A percentile compares a stretch with the other conserved stretches of the same genome.
These are phyloP conservation scores for Seiridium unicorne DNA, from an alignment of 2,329 filamentous ascomycete species.

Conservation along the genomic window DNA sequence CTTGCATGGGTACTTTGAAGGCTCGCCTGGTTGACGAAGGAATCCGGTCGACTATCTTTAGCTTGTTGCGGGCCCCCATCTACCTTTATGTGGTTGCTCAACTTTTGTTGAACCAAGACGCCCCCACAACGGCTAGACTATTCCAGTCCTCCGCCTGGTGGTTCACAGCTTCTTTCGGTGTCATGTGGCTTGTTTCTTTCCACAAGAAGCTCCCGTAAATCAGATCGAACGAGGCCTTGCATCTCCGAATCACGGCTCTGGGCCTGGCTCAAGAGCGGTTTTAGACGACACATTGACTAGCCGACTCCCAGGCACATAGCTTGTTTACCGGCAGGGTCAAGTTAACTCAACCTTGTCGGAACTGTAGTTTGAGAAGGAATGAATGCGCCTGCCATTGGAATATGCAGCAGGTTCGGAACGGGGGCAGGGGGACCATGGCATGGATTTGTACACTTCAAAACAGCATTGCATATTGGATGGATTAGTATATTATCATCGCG, in stretches of 20 bases:
- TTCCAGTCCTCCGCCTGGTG: conserved; percentile 25
- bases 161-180: conserved; percentile 22
- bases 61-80: conserved; percentile 54
- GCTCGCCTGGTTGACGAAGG: conserved; percentile 41
- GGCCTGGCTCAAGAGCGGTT: neutral
- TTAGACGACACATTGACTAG: too few relatives aligned
- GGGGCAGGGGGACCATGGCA: too few relatives aligned
- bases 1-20: conserved; percentile 54
- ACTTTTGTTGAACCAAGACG: conserved; percentile 41
- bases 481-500: too few relatives aligned
- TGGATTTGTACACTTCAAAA: too few relatives aligned
- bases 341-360: too few relatives aligned
- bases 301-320: too few relatives aligned
- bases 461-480: too few relatives aligned
- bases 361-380: too few relatives aligned
- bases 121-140: conserved; percentile 17
- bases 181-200: conserved; percentile 21
- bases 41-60: conserved; percentile 53
- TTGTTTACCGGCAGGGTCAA: too few relatives aligned
- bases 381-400: too few relatives aligned
- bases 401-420: too few relatives aligned
- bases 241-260: neutral
- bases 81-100: conserved; percentile 37
- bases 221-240: neutral
- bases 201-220: conserved; percentile 21